These are phyloP conservation scores for Saccharomycopsis guyanensis DNA, from an alignment of 805 yeast genomes.

Conservation along the genomic window DNA sequence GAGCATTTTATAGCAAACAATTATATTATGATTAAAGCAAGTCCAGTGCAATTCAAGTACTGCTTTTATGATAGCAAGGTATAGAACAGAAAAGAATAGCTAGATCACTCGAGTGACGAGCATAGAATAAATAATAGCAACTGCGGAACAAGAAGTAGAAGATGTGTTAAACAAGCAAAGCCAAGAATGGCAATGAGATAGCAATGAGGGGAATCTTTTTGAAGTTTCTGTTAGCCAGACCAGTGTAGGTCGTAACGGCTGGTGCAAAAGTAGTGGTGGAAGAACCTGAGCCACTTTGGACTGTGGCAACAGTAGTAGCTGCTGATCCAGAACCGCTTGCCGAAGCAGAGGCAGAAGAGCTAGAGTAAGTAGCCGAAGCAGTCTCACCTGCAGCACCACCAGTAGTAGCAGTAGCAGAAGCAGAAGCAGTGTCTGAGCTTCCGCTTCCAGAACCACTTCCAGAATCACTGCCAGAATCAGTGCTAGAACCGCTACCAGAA, in stretches of 20 bases:
- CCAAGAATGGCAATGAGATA: not conserved
- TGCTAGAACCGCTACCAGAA: not conserved
- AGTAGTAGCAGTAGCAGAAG: not conserved
- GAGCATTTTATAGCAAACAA: no score
- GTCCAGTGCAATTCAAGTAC: no score
- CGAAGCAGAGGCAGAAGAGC: not conserved
- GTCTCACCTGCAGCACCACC: not conserved
- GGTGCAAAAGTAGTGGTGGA: not conserved
- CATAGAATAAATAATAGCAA: no score
- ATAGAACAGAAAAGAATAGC: no score
- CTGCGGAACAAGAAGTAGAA: no score
- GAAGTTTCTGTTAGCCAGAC: not conserved
- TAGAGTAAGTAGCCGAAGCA: no score
- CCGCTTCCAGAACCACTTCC: not conserved
- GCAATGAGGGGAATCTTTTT: not conserved
- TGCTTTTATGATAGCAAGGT: no score
- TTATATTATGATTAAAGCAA: no score
- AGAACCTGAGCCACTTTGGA: no score
- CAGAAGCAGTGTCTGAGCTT: not conserved
- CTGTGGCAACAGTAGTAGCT: not conserved
- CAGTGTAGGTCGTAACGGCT: not conserved
- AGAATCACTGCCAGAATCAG: not conserved
- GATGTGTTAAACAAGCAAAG: not conserved
- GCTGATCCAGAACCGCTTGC: not conserved
- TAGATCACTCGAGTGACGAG: no score